phyloP scores from a whole-genome alignment of 169 alveolate species.

The Plasmodium blacklocki region DNA sequence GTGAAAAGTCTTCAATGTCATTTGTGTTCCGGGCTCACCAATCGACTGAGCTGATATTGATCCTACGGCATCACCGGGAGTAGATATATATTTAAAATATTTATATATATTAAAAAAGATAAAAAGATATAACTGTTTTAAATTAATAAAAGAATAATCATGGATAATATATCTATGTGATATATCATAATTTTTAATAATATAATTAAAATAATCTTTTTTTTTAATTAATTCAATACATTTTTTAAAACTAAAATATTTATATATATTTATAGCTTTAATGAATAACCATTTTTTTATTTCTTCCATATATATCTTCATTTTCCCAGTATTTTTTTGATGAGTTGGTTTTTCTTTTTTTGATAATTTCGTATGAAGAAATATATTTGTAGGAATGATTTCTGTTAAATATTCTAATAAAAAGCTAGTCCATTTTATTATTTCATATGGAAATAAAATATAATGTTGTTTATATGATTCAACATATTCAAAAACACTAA shows the following conservation, averaged over 20 bases:
- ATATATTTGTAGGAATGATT: slow-evolving; percentile 79
- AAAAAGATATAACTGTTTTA: slow-evolving; percentile 89
- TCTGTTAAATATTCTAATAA: slow-evolving; percentile 78
- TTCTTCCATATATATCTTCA: slow-evolving; percentile 66
- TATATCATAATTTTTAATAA: slow-evolving; percentile 22
- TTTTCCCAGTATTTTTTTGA: slow-evolving; percentile 44
- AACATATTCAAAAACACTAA: slow-evolving; percentile 77
- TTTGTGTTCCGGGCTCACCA: slow-evolving; percentile 99
- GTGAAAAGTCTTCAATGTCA: slow-evolving; percentile 99
- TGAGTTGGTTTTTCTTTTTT: slow-evolving; percentile 61
- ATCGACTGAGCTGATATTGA: slow-evolving; percentile 99
- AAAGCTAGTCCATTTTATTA: slow-evolving; percentile 85
- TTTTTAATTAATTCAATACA: slow-evolving; percentile 20
- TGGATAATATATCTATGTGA: slow-evolving; percentile 27
- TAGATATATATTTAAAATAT: slow-evolving; percentile 92
- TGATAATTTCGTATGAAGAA: slow-evolving; percentile 33
- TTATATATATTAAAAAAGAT: slow-evolving; percentile 91
- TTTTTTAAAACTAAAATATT: slow-evolving; percentile 34
- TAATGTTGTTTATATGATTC: slow-evolving; percentile 77
- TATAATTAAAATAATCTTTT: slow-evolving; percentile 26
- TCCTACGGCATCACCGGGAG: slow-evolving; percentile 99
- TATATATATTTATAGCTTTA: slow-evolving; percentile 63
- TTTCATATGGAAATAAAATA: slow-evolving; percentile 90
- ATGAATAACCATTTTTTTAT: slow-evolving; percentile 57
- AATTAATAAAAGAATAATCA: slow-evolving; percentile 79